These are phyloP conservation scores for Aspergillus fumigatus DNA, from an alignment of 2,329 filamentous ascomycete species.

Conservation along the genomic window DNA sequence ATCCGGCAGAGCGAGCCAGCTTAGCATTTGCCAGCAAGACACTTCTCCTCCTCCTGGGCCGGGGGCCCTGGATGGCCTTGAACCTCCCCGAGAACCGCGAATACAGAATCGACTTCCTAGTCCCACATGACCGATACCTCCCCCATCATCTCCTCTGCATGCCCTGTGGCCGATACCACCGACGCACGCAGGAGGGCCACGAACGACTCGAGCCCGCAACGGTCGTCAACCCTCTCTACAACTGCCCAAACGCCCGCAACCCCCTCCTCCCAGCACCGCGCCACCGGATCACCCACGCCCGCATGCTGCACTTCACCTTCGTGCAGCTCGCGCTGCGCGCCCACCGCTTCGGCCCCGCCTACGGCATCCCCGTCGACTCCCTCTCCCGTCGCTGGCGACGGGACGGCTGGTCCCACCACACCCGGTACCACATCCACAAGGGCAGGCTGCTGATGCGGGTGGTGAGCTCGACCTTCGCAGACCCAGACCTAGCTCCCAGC, in stretches of 20 bases:
- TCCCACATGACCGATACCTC: slow-evolving; percentile 46
- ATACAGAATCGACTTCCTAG: slow-evolving; percentile 49
- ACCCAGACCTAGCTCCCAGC: slow-evolving; percentile 48
- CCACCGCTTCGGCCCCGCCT: slow-evolving; percentile 41
- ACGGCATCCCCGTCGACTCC: slow-evolving; percentile 46
- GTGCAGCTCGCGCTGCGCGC: slow-evolving; percentile 54
- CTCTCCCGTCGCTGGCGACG: slow-evolving; percentile 54
- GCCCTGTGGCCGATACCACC: slow-evolving; percentile 53
- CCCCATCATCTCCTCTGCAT: slow-evolving; percentile 58
- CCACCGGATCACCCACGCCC: slow-evolving; percentile 51
- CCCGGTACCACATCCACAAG: slow-evolving; percentile 51
- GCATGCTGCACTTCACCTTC: slow-evolving; percentile 55
- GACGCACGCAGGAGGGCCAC: slow-evolving; percentile 48
- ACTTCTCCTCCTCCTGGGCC: slow-evolving; percentile 42
- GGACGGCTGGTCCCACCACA: slow-evolving; percentile 52
- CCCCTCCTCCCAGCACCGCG: slow-evolving; percentile 46
- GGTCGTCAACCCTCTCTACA: slow-evolving; percentile 53
- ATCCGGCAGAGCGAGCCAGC: slow-evolving; percentile 45
- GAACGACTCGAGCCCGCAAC: slow-evolving; percentile 52
- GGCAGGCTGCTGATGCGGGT: slow-evolving; percentile 56
- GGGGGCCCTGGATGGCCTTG: slow-evolving; percentile 36
- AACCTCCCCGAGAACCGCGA: slow-evolving; percentile 41
- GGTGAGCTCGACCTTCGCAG: slow-evolving; percentile 50
- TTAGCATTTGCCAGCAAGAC: slow-evolving; percentile 48
- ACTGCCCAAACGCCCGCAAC: slow-evolving; percentile 52